Evolutionary conservation across 345 rosid genomes (phyloP).

Genomic region (Physaria fendleri): DNA sequence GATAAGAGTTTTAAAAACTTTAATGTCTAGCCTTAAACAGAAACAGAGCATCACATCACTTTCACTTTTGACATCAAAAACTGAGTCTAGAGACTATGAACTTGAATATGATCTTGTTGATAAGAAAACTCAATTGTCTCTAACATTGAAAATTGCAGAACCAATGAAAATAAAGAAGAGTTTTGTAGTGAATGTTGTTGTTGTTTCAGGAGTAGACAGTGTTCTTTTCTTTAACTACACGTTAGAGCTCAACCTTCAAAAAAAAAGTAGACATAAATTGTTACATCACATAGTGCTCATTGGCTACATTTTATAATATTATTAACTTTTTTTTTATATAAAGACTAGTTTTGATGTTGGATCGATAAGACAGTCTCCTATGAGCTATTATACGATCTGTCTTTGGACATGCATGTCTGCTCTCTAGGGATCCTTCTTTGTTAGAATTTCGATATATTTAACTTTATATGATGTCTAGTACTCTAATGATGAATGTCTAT

Average conservation of each 20-base stretch:
- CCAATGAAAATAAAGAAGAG: slow-evolving; percentile 15
- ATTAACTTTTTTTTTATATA: slow-evolving; percentile 12
- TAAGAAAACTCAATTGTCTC: slow-evolving; percentile 28
- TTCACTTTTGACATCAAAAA: slow-evolving; percentile 28
- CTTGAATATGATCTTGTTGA: no score
- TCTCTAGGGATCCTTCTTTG: slow-evolving; percentile 32
- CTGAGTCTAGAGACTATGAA: slow-evolving; percentile 27
- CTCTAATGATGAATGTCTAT: slow-evolving; percentile 26
- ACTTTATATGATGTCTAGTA: slow-evolving; percentile 21
- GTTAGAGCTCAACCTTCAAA: slow-evolving; percentile 18
- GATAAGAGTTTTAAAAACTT: slow-evolving; percentile 15
- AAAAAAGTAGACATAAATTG: slow-evolving; percentile 9
- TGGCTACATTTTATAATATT: slow-evolving; percentile 17
- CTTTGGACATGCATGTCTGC: slow-evolving; percentile 36
- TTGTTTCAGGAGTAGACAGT: slow-evolving; percentile 35
- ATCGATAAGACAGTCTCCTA: slow-evolving; percentile 27
- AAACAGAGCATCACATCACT: slow-evolving; percentile 32
- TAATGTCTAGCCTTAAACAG: slow-evolving; percentile 32
- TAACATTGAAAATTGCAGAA: slow-evolving; percentile 14
- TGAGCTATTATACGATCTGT: slow-evolving; percentile 26
- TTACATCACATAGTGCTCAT: slow-evolving; percentile 25
- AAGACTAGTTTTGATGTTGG: slow-evolving; percentile 31
- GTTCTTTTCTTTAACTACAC: slow-evolving; percentile 31
- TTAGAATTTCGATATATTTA: slow-evolving; percentile 12
- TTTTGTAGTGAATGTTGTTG: slow-evolving; percentile 23